These are phyloP conservation scores for Ilyonectria mors-panacis DNA, from an alignment of 2,329 filamentous ascomycete species.

Conservation along the genomic window DNA sequence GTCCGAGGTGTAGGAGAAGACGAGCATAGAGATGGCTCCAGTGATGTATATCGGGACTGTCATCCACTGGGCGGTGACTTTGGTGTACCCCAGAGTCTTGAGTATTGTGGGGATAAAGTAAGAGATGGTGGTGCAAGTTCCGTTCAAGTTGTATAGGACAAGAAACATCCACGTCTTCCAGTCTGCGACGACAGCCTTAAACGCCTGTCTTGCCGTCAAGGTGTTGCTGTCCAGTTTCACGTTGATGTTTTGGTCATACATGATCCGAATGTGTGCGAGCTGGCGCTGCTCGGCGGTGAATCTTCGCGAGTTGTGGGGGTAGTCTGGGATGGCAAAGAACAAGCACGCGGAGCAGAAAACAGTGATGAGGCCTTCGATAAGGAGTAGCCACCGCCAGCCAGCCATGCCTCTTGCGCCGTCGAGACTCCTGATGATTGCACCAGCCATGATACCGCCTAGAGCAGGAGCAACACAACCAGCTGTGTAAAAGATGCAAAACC, in stretches of 20 bases:
- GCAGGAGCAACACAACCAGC: conserved; percentile 66
- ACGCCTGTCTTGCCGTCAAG: conserved; percentile 14
- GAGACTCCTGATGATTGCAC: conserved; percentile 56
- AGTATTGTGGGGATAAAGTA: conserved; percentile 56
- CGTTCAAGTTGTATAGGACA: conserved; percentile 62
- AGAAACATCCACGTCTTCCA: conserved; percentile 61
- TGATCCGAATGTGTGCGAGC: conserved; percentile 38
- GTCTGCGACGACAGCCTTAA: conserved; percentile 54
- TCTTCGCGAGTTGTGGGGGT: conserved; percentile 31
- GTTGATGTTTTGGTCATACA: conserved; percentile 37
- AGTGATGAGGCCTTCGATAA: conserved; percentile 29
- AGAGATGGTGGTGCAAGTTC: conserved; percentile 62
- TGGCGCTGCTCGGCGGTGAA: conserved; percentile 12
- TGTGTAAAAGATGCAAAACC: conserved; percentile 70
- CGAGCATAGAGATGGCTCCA: conserved; percentile 36
- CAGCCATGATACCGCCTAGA: conserved; percentile 57
- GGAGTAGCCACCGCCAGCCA: conserved; percentile 39
- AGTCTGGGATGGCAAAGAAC: conserved; percentile 39
- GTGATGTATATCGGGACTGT: conserved; percentile 46
- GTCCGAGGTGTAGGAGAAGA: conserved; percentile 45
- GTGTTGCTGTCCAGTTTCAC: conserved; percentile 24
- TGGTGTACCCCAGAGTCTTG: conserved; percentile 43
- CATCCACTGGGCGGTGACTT: conserved; percentile 47
- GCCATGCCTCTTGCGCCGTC: conserved; percentile 47
- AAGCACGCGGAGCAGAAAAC: conserved; percentile 14